Evolutionary conservation across 495 filamentous ascomycete species (phyloP).

Genomic region (Collariella sp.): DNA sequence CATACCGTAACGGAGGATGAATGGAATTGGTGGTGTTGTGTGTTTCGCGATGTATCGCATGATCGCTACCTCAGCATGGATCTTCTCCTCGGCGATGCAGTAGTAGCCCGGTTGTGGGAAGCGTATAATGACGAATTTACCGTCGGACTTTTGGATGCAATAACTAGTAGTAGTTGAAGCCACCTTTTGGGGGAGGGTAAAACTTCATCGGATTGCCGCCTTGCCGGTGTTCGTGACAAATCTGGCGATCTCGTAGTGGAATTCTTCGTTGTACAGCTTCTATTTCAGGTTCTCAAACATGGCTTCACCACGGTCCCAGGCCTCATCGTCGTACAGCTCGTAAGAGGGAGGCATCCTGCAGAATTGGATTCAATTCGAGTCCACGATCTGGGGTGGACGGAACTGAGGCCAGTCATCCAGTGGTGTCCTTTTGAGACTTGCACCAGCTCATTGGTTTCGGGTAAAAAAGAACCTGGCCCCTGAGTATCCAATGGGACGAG

Average conservation of each 20-base stretch:
- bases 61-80: background rate
- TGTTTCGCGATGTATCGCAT: background rate
- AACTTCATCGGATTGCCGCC: background rate
- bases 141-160: background rate
- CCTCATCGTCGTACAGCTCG: background rate
- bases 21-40: background rate
- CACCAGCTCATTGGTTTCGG: no score
- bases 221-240: background rate
- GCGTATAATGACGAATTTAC: background rate
- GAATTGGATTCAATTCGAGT: no score
- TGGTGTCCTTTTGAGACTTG: no score
- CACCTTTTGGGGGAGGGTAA: background rate
- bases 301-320: background rate
- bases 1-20: background rate
- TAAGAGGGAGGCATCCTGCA: background rate
- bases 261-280: background rate
- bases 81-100: background rate
- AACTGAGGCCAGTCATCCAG: no score
- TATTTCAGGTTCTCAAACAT: background rate
- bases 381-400: no score
- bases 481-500: no score
- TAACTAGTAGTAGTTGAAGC: background rate
- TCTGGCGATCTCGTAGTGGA: background rate
- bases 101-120: background rate
- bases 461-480: no score